These are phyloP conservation scores for Candida orba DNA, from an alignment of 805 yeast genomes.

Conservation along the genomic window DNA sequence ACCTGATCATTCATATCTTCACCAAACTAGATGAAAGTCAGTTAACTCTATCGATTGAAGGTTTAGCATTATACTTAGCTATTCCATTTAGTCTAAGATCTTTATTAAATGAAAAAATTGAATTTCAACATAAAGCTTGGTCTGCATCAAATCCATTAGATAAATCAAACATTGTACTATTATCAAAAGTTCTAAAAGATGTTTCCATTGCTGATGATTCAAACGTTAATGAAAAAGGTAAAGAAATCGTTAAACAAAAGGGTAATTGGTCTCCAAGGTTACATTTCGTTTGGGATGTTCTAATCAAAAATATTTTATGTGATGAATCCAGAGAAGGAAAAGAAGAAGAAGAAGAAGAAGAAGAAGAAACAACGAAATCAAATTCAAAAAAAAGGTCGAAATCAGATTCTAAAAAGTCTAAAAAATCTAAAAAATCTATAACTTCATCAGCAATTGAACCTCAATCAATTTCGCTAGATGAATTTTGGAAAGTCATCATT, in stretches of 20 bases:
- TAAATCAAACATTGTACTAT: conserved; percentile 54
- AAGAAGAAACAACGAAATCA: not conserved
- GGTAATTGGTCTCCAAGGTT: conserved; percentile 69
- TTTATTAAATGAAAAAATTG: conserved; percentile 1
- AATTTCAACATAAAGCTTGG: conserved; percentile 40
- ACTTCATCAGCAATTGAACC: conserved; percentile 2
- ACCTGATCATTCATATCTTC: conserved; percentile 28
- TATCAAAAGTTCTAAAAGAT: conserved; percentile 62
- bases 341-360: conserved; percentile 14
- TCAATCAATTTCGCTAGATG: conserved; percentile 30
- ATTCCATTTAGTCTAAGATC: conserved; percentile 30
- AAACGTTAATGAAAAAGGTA: conserved; percentile 6
- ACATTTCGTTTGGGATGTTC: conserved; percentile 68
- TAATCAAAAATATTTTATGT: conserved; percentile 36
- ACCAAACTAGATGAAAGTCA: conserved; percentile 41
- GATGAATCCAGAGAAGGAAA: conserved; percentile 19
- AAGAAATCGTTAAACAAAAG: conserved; percentile 37
- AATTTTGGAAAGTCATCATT: conserved; percentile 73
- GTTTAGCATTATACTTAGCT: conserved; percentile 61
- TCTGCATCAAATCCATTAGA: conserved; percentile 64
- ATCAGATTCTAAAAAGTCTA: conserved; percentile 23
- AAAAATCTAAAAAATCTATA: conserved; percentile 17
- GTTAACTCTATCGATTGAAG: conserved; percentile 67
- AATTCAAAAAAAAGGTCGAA: conserved; percentile 36
- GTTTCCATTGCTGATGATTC: conserved; percentile 31